Base-by-base conservation (phyloP, 768 basidiomycete genomes). In the Boletus tylopilopsis region DNA sequence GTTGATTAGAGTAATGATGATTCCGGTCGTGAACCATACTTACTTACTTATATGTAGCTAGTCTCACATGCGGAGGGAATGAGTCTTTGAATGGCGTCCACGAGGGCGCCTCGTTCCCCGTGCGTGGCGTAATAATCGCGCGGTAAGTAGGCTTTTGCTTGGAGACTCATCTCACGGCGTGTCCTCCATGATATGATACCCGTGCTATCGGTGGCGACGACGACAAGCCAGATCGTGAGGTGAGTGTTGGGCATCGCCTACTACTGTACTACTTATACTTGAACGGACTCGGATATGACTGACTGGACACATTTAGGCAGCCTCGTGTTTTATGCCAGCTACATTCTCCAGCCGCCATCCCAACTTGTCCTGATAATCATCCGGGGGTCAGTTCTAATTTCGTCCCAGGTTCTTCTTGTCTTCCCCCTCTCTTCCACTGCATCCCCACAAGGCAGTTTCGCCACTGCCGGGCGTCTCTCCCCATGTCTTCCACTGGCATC, bases 301-400 rank as follows among this genome's bases (percentile, higher is more conserved):
- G 49, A 45, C 55, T 49, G 46, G 52, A 66, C 64, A 34, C 54
- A 50, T 69, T 68, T 62, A n/a, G 64, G 61, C 64, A 50, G 62
- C 66, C 66, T 68, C 66, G 66, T 68, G 66, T 69, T 58, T 59
- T 16, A 46, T 58, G 66, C 56, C 66, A 64, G 56, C 50, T 59
- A 47, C 57, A 42, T 51, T 52, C 42, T 44, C 30, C 36, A 50
- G 55, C 42, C 53, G 55, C 42, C 53, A 46, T 51, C 36, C 50
- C n/a, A n/a, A n/a, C 54, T 52, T 53, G 53, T 54, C 51, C 62
- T 68, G 66, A 68, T 68, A 69, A 68, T 68, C 64, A 58, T 54
- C 50, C 60, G 29, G 56, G 64, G 63, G 54, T 42, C 58, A 53
- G 49, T 60, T 60, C 61, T 53, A 68, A 60, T 66, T 59, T 44